phyloP scores from a whole-genome alignment of 2,329 filamentous ascomycete species.

The Fusarium sp. region DNA sequence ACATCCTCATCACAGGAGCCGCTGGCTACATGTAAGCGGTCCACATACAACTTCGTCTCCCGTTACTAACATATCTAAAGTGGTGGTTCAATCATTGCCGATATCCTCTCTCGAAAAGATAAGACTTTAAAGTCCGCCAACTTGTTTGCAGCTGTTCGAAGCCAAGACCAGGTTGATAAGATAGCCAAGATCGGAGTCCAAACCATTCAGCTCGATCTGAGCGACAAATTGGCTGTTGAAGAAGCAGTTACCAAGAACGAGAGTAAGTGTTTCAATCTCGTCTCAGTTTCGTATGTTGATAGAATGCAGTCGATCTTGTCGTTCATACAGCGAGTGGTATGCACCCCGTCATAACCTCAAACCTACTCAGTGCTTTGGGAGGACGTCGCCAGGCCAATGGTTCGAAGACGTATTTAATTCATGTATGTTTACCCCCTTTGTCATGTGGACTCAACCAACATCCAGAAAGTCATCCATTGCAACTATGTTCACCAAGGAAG shows the following conservation, averaged over 20 bases:
- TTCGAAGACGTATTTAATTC: slow-evolving; percentile 49
- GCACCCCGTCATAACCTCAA: slow-evolving; percentile 39
- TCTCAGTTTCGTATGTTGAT: background rate
- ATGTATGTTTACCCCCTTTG: slow-evolving; percentile 40
- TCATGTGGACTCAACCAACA: background rate
- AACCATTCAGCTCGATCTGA: slow-evolving; percentile 49
- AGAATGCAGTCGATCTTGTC: slow-evolving; percentile 51
- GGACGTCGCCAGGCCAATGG: slow-evolving; percentile 45
- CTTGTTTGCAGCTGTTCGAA: slow-evolving; percentile 51
- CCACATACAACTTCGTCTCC: background rate
- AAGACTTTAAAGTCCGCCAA: slow-evolving; percentile 39
- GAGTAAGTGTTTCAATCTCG: slow-evolving; percentile 31
- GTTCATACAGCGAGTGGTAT: slow-evolving; percentile 52
- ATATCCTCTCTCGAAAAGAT: slow-evolving; percentile 44
- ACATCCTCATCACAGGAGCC: slow-evolving; percentile 53
- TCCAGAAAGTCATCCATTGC: slow-evolving; percentile 45
- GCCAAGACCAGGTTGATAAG: slow-evolving; percentile 49
- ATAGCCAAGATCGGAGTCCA: slow-evolving; percentile 49
- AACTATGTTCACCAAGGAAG: slow-evolving; percentile 44
- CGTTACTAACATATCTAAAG: slow-evolving; percentile 30
- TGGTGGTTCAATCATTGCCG: slow-evolving; percentile 53
- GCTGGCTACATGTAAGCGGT: slow-evolving; percentile 50
- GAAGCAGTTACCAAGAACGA: slow-evolving; percentile 41
- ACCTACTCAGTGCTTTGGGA: slow-evolving; percentile 52
- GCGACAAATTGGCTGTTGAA: slow-evolving; percentile 44